Evolutionary conservation across 2,329 filamentous ascomycete species (phyloP), one percentile per base, ranked within the genome.

Genomic region (Stemphylium vesicarium): DNA sequence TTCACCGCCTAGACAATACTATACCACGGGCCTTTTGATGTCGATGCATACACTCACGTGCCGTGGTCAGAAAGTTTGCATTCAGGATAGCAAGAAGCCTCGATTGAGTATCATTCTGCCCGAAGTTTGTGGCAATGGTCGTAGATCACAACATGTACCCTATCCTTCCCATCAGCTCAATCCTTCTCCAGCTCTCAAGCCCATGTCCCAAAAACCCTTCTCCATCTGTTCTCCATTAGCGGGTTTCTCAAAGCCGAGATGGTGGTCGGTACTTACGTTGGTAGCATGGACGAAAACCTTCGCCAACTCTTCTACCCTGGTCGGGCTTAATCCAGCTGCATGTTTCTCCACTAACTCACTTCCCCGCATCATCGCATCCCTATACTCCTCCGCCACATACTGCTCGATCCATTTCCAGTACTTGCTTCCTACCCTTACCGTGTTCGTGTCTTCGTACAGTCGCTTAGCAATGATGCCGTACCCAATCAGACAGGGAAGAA

Each of bases 361-460:
- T 18, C 91, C 91, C 3, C 85, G 81, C 60, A 80, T 80, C 49
- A 96, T 90, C 5, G 91, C 90, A 58, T 87, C 81, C 0, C 81
- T 77, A 63, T 96, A 97, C 71, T 95, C 90, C 0, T 91, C 87
- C 2, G 88, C 89, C 13, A 90, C 85, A 70, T 97, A 98, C 69
- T 91, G 96, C 71, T 93, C 82, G 62, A 98, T 91, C 94, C 94
- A 98, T 40, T 87, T 84, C 88, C 90, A 95, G 78, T 96, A 98
- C 15, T 78, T 81, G 72, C 94, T 96, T 0, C 80, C 85, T 11
- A 88, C 81, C 35, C 82, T 81, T 43, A 79, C 67, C 32, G 86
- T 89, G n/a, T 79, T 80, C 43, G 82, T 77, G 57, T 90, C 87
- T 12, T 80, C 80, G 64, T 87, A 82, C 3, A 96, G 80, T 66